These are phyloP conservation scores for Schizonepeta tenuifolia DNA, from an alignment of 257 asterid species.

Conservation along the genomic window DNA sequence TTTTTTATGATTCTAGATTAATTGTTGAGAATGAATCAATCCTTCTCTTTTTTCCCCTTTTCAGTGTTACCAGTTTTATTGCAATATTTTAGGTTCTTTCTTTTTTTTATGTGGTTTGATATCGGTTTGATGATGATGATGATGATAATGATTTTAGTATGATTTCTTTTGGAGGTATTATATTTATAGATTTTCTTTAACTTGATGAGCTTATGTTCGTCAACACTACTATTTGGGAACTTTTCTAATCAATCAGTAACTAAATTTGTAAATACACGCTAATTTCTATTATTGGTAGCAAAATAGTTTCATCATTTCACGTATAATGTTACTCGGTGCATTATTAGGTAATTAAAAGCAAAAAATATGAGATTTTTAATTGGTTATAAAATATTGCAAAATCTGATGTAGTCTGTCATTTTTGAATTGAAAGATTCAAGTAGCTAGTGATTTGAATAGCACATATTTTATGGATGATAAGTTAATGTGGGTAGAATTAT, in stretches of 20 bases:
- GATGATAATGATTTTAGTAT: slow-evolving; percentile 14
- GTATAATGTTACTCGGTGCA: too few relatives aligned
- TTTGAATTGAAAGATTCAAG: neutral
- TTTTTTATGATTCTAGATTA: neutral
- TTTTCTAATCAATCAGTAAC: neutral
- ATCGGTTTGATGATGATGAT: slow-evolving; percentile 9
- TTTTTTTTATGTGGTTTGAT: neutral
- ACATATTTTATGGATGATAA: too few relatives aligned
- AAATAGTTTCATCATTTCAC: too few relatives aligned
- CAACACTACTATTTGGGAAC: neutral
- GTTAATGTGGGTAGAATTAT: neutral
- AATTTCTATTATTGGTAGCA: too few relatives aligned
- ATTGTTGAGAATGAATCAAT: slow-evolving; percentile 22
- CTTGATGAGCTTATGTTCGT: neutral
- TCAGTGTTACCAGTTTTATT: neutral
- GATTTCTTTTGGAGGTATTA: neutral
- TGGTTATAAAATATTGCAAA: too few relatives aligned
- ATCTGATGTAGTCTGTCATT: too few relatives aligned
- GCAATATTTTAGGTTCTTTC: neutral
- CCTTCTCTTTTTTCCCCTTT: neutral
- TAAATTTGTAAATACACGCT: neutral
- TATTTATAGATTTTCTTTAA: neutral
- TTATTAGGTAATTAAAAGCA: too few relatives aligned
- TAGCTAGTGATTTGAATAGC: neutral
- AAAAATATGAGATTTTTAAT: too few relatives aligned